Percentiles rank a stretch among this genome's conserved stretches.
Evolutionary conservation across 345 rosid species (phyloP).

Genomic region (Hibiscus mutabilis): DNA sequence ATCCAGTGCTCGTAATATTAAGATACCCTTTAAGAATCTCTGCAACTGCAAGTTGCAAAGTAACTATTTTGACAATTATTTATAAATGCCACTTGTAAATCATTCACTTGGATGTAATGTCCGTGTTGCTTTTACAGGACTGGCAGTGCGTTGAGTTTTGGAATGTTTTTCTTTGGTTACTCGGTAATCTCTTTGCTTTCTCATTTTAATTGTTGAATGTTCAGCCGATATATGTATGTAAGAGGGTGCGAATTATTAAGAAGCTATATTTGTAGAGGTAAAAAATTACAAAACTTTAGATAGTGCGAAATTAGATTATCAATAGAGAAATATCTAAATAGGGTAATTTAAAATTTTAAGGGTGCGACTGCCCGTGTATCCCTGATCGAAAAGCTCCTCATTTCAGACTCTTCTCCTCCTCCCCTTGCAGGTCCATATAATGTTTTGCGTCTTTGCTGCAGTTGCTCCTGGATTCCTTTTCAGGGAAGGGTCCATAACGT

Average conservation of each 20-base stretch:
- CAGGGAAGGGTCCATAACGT: conserved; percentile 93
- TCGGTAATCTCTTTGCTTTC: conserved; percentile 38
- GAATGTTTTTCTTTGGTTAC: conserved; percentile 80
- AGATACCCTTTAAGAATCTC: too few species aligned
- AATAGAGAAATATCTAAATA: too few species aligned
- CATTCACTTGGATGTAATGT: neutral
- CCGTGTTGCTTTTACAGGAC: conserved; percentile 54
- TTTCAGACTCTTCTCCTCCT: conserved; percentile 15
- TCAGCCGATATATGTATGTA: neutral
- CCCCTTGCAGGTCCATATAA: conserved; percentile 69
- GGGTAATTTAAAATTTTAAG: too few species aligned
- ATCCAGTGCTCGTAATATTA: neutral
- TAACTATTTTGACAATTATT: neutral
- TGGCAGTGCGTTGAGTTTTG: conserved; percentile 94
- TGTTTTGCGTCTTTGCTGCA: conserved; percentile 75
- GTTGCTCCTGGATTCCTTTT: conserved; percentile 88
- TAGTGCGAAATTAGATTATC: too few species aligned
- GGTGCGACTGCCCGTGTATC: too few species aligned
- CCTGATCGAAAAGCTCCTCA: neutral
- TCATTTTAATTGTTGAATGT: conserved; percentile 7
- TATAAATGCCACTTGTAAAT: neutral
- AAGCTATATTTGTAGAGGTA: too few species aligned
- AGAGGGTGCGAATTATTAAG: too few species aligned
- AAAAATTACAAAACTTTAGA: too few species aligned
- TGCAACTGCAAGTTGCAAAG: too few species aligned